phyloP scores from a whole-genome alignment of 2,329 filamentous ascomycete species.

The Ceratocystiopsis minuta region DNA sequence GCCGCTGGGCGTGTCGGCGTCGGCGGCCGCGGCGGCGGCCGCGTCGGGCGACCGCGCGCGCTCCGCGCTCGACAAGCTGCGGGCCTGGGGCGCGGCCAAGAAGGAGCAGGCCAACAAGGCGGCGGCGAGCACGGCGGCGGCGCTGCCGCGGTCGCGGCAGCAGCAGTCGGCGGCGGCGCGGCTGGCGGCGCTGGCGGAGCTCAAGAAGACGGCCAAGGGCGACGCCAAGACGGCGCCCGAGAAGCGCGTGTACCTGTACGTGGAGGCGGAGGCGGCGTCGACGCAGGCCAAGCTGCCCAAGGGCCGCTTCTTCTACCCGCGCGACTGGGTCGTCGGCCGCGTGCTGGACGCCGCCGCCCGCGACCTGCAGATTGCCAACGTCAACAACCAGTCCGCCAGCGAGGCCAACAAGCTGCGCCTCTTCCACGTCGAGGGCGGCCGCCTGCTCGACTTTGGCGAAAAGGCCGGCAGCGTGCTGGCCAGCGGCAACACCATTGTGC shows the following conservation, averaged over 20 bases:
- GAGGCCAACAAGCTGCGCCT: constrained; percentile 70
- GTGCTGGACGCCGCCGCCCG: constrained; percentile 63
- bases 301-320: constrained; percentile 63
- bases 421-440: constrained; percentile 82
- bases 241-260: constrained; percentile 77
- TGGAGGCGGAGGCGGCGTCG: constrained; percentile 79
- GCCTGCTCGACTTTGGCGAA: constrained; percentile 73
- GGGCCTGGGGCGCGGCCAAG: constrained; percentile 64
- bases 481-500: constrained; percentile 77
- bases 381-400: constrained; percentile 60
- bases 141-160: constrained; percentile 36
- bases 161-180: constrained; percentile 38
- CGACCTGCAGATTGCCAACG: constrained; percentile 60
- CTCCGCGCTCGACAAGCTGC: constrained; percentile 58
- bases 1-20: constrained; percentile 19
- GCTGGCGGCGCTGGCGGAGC: constrained; percentile 49
- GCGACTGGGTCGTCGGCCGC: constrained; percentile 78
- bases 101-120: constrained; percentile 40
- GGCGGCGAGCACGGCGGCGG: too few species aligned
- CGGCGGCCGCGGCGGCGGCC: constrained; percentile 27
- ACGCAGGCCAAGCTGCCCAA: constrained; percentile 68
- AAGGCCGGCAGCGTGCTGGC: constrained; percentile 57
- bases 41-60: constrained; percentile 38
- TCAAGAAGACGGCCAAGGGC: constrained; percentile 82
- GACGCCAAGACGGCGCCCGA: constrained; percentile 64